Evolutionary conservation across 2,329 filamentous ascomycete species (phyloP).

Genomic region (Trichoderma sp.): DNA sequence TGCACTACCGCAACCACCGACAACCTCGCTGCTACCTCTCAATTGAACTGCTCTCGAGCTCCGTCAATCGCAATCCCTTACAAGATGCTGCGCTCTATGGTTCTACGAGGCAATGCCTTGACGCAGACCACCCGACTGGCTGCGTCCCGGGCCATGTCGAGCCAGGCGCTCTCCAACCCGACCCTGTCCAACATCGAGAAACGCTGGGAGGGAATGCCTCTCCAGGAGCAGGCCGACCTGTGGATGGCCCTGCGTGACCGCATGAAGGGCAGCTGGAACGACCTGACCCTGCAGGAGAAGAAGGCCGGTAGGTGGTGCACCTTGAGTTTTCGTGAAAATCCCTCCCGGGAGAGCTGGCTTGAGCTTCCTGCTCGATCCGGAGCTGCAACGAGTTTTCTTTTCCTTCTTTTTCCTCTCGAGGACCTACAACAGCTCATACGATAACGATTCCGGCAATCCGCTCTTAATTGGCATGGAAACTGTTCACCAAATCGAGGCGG

Average conservation of each 20-base stretch:
- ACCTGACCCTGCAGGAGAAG: conserved; percentile 96
- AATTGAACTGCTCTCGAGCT: conserved; percentile 35
- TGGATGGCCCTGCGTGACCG: conserved; percentile 98
- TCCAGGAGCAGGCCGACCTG: conserved; percentile 97
- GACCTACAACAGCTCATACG: neutral
- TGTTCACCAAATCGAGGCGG: neutral
- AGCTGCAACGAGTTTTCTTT: neutral
- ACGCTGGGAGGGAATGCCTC: conserved; percentile 97
- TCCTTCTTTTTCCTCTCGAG: no score
- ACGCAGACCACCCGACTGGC: conserved; percentile 47
- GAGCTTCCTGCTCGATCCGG: neutral
- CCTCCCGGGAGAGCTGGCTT: conserved; percentile 30
- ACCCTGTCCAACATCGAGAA: conserved; percentile 98
- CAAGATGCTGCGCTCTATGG: conserved; percentile 58
- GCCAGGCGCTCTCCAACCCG: conserved; percentile 96
- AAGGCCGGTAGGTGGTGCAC: conserved; percentile 80
- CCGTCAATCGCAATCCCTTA: neutral
- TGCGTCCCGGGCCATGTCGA: conserved; percentile 60
- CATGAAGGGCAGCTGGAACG: conserved; percentile 97
- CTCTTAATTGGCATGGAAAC: neutral
- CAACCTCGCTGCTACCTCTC: conserved; percentile 24
- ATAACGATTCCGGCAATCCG: neutral
- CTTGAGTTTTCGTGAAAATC: conserved; percentile 33
- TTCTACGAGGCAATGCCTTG: conserved; percentile 53
- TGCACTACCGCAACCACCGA: conserved; percentile 28